A percentile compares a stretch with the other conserved stretches of the same genome.
These are phyloP conservation scores for Dactylellina cionopaga DNA, from an alignment of 2,329 filamentous ascomycete species.

Conservation along the genomic window DNA sequence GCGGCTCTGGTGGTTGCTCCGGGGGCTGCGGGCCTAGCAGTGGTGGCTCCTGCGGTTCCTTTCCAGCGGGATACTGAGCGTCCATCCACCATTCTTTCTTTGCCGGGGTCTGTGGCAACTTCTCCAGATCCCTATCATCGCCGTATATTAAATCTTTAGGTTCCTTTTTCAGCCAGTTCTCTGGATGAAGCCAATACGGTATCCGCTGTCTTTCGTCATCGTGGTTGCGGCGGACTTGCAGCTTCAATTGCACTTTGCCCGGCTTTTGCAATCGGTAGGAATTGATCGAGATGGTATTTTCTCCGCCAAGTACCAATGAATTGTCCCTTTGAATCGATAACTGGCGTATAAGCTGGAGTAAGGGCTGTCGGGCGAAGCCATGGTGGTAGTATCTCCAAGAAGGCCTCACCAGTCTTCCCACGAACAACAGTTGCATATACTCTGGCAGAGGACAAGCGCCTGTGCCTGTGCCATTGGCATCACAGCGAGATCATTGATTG, in stretches of 20 bases:
- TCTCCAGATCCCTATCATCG: conserved; percentile 38
- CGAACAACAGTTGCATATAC: conserved; percentile 49
- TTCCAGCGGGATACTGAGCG: conserved; percentile 28
- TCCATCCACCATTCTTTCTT: conserved; percentile 39
- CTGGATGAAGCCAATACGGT: conserved; percentile 19
- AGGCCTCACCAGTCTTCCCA: conserved; percentile 50
- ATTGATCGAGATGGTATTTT: neutral
- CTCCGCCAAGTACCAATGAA: neutral
- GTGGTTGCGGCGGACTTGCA: conserved; percentile 11
- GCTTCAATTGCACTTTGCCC: neutral
- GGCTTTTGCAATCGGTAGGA: conserved; percentile 6
- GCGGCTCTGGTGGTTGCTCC: neutral
- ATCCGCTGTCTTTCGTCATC: neutral
- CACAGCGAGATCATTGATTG: conserved; percentile 31
- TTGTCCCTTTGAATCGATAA: conserved; percentile 2
- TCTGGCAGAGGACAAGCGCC: conserved; percentile 34
- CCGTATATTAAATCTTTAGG: conserved; percentile 24
- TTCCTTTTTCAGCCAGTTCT: conserved; percentile 35
- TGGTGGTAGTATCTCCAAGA: conserved; percentile 32
- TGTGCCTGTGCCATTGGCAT: conserved; percentile 41
- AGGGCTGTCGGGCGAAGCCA: conserved; percentile 12
- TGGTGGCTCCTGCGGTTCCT: neutral
- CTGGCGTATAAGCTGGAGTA: neutral
- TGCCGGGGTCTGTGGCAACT: conserved; percentile 12
- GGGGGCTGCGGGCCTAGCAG: neutral